Evolutionary conservation across 1,284 basidiomycete species (phyloP).

Genomic region (Salmacisia buchloeana): DNA sequence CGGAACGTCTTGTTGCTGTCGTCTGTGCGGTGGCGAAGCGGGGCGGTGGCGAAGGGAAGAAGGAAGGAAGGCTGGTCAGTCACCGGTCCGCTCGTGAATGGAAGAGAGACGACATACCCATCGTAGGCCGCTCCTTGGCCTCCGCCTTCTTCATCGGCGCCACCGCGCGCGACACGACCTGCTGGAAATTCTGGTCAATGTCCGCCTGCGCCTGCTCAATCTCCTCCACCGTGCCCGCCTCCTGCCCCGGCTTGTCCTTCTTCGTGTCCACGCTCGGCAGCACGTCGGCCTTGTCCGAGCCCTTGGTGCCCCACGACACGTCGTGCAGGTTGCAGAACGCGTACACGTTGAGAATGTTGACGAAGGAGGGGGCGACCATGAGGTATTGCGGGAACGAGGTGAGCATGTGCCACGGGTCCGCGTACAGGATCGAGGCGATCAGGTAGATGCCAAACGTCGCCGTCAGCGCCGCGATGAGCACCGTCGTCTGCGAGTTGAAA

Average conservation of each 20-base stretch:
- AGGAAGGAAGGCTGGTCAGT: not conserved
- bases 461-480: constrained; percentile 44
- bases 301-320: constrained; percentile 87
- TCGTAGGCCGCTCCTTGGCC: constrained; percentile 70
- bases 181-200: constrained; percentile 86
- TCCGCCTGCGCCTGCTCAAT: constrained; percentile 63
- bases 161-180: constrained; percentile 85
- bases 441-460: constrained; percentile 55
- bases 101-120: constrained; percentile 57
- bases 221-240: constrained; percentile 64
- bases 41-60: too few relatives aligned
- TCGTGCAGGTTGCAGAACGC: constrained; percentile 67
- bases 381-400: constrained; percentile 88
- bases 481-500: constrained; percentile 38
- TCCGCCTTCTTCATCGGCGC: constrained; percentile 71
- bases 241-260: constrained; percentile 62
- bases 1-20: constrained; percentile 52
- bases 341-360: constrained; percentile 89
- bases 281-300: constrained; percentile 88
- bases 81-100: not conserved
- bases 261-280: constrained; percentile 79
- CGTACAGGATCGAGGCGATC: constrained; percentile 79
- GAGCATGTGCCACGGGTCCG: constrained; percentile 97
- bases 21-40: too few relatives aligned
- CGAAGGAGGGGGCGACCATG: constrained; percentile 81